phyloP scores from a whole-genome alignment of 2,329 filamentous ascomycete genomes.

The Pseudocercospora cruenta region DNA sequence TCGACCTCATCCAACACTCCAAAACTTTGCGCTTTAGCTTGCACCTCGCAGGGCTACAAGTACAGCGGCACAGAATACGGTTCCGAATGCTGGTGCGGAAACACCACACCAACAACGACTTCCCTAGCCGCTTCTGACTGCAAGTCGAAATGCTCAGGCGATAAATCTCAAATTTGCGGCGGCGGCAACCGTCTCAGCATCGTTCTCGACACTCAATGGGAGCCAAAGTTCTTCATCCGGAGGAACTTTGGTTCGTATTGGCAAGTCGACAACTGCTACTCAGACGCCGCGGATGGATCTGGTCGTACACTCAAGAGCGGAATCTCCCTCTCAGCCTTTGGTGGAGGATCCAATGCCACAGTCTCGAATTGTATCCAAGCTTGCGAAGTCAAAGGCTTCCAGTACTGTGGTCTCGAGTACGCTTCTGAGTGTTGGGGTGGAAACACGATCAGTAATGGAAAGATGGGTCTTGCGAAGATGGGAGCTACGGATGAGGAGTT shows the following conservation, averaged over 20 bases:
- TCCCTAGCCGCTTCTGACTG: constrained; percentile 20
- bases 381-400: constrained; percentile 29
- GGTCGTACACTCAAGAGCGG: too few relatives aligned
- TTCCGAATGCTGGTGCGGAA: constrained; percentile 38
- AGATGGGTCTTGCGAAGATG: too few relatives aligned
- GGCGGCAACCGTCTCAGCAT: constrained; percentile 22
- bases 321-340: too few relatives aligned
- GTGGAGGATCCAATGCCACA: constrained; percentile 32
- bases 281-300: constrained; percentile 18
- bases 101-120: neutral
- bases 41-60: constrained; percentile 33
- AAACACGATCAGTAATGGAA: constrained; percentile 2
- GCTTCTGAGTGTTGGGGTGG: constrained; percentile 33
- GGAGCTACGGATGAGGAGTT: constrained; percentile 22
- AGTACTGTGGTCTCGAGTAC: constrained; percentile 36
- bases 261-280: constrained; percentile 35
- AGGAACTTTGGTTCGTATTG: constrained; percentile 26
- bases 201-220: constrained; percentile 29
- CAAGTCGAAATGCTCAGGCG: constrained; percentile 33
- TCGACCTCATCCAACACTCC: constrained; percentile 21
- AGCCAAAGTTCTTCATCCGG: constrained; percentile 32
- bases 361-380: constrained; percentile 35
- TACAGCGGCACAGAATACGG: constrained; percentile 44
- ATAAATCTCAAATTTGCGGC: constrained; percentile 32
- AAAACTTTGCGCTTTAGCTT: constrained; percentile 35